Percentiles rank a stretch among this genome's conserved stretches.
These are phyloP conservation scores for Neurospora sp. DNA, from an alignment of 495 filamentous ascomycete genomes.

Conservation along the genomic window DNA sequence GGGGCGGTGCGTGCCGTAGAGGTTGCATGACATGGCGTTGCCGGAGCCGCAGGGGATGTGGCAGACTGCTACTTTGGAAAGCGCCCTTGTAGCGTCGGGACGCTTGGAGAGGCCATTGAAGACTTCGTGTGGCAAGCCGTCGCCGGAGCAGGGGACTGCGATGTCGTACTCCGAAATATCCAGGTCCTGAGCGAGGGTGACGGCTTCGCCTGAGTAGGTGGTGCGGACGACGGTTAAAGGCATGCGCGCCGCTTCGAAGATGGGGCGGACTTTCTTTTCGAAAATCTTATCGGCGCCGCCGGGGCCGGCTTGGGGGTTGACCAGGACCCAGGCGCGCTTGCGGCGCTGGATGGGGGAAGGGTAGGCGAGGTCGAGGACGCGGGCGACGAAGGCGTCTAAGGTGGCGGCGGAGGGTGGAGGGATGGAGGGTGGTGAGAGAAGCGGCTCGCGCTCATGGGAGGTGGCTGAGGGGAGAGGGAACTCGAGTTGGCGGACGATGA, in stretches of 20 bases:
- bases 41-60: constrained; percentile 87
- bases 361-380: constrained; percentile 61
- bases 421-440: constrained; percentile 54
- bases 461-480: constrained; percentile 9
- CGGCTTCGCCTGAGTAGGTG: constrained; percentile 61
- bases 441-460: constrained; percentile 32
- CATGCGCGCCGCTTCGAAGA: constrained; percentile 76
- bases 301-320: constrained; percentile 86
- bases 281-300: constrained; percentile 68
- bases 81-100: constrained; percentile 59
- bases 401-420: constrained; percentile 32
- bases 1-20: constrained; percentile 70
- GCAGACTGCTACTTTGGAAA: constrained; percentile 73
- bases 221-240: constrained; percentile 68
- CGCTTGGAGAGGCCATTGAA: constrained; percentile 85
- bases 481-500: constrained; percentile 13
- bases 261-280: constrained; percentile 62
- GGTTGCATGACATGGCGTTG: constrained; percentile 87
- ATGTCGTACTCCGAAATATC: constrained; percentile 74
- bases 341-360: constrained; percentile 49
- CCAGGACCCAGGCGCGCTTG: constrained; percentile 73
- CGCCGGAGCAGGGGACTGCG: constrained; percentile 81
- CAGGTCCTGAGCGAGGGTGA: constrained; percentile 67
- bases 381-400: constrained; percentile 31
- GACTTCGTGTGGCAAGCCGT: constrained; percentile 85